Evolutionary conservation across 2,329 filamentous ascomycete species (phyloP).

Genomic region (Trichoderma oligosporum): DNA sequence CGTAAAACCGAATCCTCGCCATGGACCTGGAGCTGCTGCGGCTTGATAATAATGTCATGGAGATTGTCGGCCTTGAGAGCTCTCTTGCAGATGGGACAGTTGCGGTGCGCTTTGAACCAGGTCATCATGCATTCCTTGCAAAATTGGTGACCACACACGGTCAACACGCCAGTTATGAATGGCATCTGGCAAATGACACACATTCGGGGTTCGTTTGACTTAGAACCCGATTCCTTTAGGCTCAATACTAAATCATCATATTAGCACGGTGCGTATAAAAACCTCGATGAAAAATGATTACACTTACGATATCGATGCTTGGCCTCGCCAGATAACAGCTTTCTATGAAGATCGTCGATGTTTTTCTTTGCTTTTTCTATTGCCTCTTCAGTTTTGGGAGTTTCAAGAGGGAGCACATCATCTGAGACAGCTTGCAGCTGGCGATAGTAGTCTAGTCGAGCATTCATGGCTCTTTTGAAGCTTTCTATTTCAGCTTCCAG

Average conservation of each 20-base stretch:
- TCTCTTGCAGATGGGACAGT: slow-evolving; percentile 81
- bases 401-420: slow-evolving; percentile 71
- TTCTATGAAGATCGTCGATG: slow-evolving; percentile 47
- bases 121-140: slow-evolving; percentile 80
- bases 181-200: slow-evolving; percentile 81
- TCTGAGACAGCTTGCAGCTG: slow-evolving; percentile 91
- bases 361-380: slow-evolving; percentile 34
- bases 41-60: slow-evolving; percentile 81
- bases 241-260: slow-evolving; percentile 46
- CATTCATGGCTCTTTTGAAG: slow-evolving; percentile 77
- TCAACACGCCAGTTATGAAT: slow-evolving; percentile 77
- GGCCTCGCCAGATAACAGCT: slow-evolving; percentile 60
- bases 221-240: slow-evolving; percentile 55
- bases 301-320: slow-evolving; percentile 69
- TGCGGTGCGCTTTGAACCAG: slow-evolving; percentile 73
- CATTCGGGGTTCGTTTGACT: slow-evolving; percentile 59
- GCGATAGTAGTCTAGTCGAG: slow-evolving; percentile 81
- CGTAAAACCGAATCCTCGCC: slow-evolving; percentile 24
- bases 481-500: slow-evolving; percentile 69
- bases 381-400: slow-evolving; percentile 50
- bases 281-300: neutral
- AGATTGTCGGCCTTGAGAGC: slow-evolving; percentile 63
- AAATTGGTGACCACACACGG: slow-evolving; percentile 86
- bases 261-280: neutral
- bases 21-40: slow-evolving; percentile 66